These are phyloP conservation scores for Paulownia fortunei DNA, from an alignment of 257 asterid genomes.

Conservation along the genomic window DNA sequence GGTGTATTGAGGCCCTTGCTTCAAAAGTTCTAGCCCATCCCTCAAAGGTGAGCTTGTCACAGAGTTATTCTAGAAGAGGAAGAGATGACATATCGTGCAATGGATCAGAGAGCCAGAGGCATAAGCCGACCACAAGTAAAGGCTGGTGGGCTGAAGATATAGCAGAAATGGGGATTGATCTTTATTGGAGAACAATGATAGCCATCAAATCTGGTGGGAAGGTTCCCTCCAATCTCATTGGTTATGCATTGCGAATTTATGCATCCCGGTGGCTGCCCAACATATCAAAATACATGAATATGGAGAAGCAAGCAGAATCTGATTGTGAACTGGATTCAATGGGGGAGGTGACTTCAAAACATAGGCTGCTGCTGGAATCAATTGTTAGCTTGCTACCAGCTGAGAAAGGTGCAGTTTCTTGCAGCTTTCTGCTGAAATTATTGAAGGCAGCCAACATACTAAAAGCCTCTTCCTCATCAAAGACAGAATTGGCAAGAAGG, in stretches of 20 bases:
- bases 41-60: constrained; percentile 59
- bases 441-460: constrained; percentile 68
- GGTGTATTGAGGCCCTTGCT: constrained; percentile 81
- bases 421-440: constrained; percentile 71
- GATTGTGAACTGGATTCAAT: constrained; percentile 37
- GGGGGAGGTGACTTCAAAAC: constrained; percentile 48
- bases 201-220: constrained; percentile 76
- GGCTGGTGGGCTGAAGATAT: constrained; percentile 97
- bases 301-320: constrained; percentile 31
- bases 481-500: constrained; percentile 70
- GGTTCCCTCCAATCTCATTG: constrained; percentile 61
- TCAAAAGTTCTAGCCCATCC: constrained; percentile 68
- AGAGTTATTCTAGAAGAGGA: constrained; percentile 62
- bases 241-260: constrained; percentile 78
- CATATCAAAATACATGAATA: constrained; percentile 40
- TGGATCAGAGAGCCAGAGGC: constrained; percentile 60
- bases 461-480: constrained; percentile 64
- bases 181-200: constrained; percentile 86
- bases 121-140: constrained; percentile 35
- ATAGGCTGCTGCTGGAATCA: constrained; percentile 68
- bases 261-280: constrained; percentile 79
- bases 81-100: constrained; percentile 66
- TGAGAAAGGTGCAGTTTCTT: constrained; percentile 74
- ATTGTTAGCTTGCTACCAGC: constrained; percentile 77
- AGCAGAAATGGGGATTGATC: constrained; percentile 83